phyloP scores from a whole-genome alignment of 148 eudicot genomes.

The Camellia japonica region DNA sequence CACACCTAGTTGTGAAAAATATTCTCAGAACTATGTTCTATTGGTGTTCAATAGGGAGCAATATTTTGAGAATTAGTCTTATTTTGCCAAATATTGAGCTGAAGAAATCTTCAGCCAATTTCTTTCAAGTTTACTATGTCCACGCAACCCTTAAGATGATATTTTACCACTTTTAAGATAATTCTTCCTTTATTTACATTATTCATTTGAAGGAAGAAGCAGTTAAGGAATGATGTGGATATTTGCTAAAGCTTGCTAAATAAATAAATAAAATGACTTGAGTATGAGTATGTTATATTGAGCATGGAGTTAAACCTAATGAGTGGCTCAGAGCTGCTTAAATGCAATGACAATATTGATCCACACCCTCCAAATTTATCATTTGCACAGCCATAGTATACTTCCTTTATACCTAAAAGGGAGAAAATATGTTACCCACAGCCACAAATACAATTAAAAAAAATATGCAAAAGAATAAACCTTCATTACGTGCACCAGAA shows the following conservation, averaged over 20 bases:
- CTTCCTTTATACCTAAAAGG: constrained; percentile 60
- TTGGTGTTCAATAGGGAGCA: background rate
- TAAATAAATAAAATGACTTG: background rate
- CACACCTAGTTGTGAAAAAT: background rate
- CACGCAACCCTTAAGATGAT: background rate
- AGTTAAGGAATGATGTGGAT: background rate
- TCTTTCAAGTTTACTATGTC: background rate
- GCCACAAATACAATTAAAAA: background rate
- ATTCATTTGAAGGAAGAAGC: background rate
- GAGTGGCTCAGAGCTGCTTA: constrained; percentile 27
- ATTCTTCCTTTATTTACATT: background rate
- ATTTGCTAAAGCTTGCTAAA: background rate
- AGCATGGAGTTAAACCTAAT: constrained; percentile 28
- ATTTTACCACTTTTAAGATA: background rate
- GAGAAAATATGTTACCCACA: background rate
- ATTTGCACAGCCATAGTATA: constrained; percentile 80
- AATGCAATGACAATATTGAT: constrained; percentile 73
- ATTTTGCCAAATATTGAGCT: background rate
- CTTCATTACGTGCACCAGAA: background rate
- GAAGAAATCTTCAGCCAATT: background rate
- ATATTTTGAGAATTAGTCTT: background rate
- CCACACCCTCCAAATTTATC: constrained; percentile 98
- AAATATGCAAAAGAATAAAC: background rate
- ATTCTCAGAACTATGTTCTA: background rate
- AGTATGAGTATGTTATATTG: background rate